A percentile compares a stretch with the other conserved stretches of the same genome.
phyloP scores from a whole-genome alignment of 2,329 filamentous ascomycete genomes.

The Pestalotiopsis sp. region DNA sequence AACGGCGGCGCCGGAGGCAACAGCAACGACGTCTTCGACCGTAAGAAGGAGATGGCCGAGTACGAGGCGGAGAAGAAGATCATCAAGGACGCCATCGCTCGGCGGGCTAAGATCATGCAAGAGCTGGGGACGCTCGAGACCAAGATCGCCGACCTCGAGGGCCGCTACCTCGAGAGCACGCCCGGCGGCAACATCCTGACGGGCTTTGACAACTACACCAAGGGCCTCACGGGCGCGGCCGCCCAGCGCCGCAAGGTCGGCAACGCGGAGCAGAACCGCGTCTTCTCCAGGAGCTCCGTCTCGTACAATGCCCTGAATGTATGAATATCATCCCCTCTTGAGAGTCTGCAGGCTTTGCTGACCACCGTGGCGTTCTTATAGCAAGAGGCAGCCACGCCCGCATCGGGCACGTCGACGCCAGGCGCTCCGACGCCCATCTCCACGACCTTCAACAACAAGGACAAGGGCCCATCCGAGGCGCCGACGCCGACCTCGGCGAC shows the following conservation, averaged over 20 bases:
- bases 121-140: constrained; percentile 67
- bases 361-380: not conserved
- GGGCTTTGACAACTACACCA: constrained; percentile 98
- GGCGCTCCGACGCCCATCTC: constrained; percentile 59
- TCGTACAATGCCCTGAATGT: constrained; percentile 56
- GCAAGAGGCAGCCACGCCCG: constrained; percentile 47
- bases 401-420: constrained; percentile 46
- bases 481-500: constrained; percentile 59
- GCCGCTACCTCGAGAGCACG: constrained; percentile 88
- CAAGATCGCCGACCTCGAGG: constrained; percentile 80
- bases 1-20: not conserved
- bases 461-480: constrained; percentile 49
- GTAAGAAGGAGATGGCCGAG: constrained; percentile 34
- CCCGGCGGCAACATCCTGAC: constrained; percentile 93
- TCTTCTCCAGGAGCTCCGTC: constrained; percentile 71
- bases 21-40: constrained; percentile 11
- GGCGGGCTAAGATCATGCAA: constrained; percentile 40
- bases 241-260: constrained; percentile 67
- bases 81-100: constrained; percentile 51
- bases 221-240: constrained; percentile 70
- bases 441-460: constrained; percentile 50
- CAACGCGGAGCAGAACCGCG: constrained; percentile 70
- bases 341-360: not conserved
- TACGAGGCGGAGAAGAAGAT: constrained; percentile 54
- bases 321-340: constrained; percentile 17